phyloP scores from a whole-genome alignment of 1,284 basidiomycete genomes.

The Pterulicium gracile region DNA sequence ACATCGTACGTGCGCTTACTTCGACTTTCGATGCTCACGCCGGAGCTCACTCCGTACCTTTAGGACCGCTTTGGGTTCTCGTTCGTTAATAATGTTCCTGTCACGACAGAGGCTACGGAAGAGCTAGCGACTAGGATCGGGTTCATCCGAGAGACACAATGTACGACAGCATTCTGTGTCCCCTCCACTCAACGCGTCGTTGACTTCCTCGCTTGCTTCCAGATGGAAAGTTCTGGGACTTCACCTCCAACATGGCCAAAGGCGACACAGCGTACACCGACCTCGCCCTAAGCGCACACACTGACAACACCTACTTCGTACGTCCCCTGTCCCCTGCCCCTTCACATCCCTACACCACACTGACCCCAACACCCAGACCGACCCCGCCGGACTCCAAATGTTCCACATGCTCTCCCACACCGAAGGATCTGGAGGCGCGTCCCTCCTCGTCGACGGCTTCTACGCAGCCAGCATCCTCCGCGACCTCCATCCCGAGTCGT shows the following conservation, averaged over 20 bases:
- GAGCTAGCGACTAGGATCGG: slow-evolving; percentile 67
- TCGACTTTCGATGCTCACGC: slow-evolving; percentile 6
- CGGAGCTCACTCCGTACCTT: slow-evolving; percentile 4
- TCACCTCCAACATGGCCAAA: slow-evolving; percentile 85
- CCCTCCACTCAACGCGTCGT: slow-evolving; percentile 7
- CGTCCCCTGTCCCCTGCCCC: slow-evolving; percentile 16
- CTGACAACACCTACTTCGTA: slow-evolving; percentile 92
- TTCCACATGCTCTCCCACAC: slow-evolving; percentile 91
- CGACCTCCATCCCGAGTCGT: slow-evolving; percentile 64
- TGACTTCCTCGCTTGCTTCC: slow-evolving; percentile 4
- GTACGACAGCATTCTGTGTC: slow-evolving; percentile 27
- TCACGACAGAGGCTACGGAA: slow-evolving; percentile 80
- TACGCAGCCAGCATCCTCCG: slow-evolving; percentile 77
- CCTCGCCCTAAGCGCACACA: slow-evolving; percentile 82
- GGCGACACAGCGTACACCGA: slow-evolving; percentile 91
- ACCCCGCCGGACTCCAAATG: slow-evolving; percentile 88
- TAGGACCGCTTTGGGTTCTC: slow-evolving; percentile 86
- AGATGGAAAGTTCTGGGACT: slow-evolving; percentile 96
- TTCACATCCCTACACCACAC: slow-evolving; percentile 5
- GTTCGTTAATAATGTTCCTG: slow-evolving; percentile 76
- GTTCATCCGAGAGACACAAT: slow-evolving; percentile 91
- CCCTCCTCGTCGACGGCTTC: slow-evolving; percentile 92
- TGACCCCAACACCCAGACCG: slow-evolving; percentile 43
- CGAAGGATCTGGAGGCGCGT: slow-evolving; percentile 74
- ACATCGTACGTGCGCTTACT: slow-evolving; percentile 50